These are phyloP conservation scores for Coix lacrymajobi DNA, from an alignment of 176 grass and related monocot species.

Conservation along the genomic window DNA sequence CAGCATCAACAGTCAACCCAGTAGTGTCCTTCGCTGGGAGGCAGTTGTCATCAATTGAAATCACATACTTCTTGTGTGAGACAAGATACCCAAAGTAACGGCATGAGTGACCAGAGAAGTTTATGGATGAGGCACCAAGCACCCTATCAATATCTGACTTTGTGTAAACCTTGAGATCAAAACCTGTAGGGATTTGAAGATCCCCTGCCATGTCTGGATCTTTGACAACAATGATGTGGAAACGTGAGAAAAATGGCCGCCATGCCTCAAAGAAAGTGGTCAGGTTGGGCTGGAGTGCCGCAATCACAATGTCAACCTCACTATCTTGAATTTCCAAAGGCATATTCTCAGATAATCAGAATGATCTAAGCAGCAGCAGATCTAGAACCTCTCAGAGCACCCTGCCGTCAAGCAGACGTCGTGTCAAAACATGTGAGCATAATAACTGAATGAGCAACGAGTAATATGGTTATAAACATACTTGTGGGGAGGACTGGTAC, in stretches of 20 bases:
- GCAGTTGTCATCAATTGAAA: constrained; percentile 85
- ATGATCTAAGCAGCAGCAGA: neutral
- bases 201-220: constrained; percentile 67
- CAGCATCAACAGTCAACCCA: constrained; percentile 57
- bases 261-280: constrained; percentile 79
- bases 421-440: constrained; percentile 26
- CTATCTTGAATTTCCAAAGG: constrained; percentile 63
- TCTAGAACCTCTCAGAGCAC: constrained; percentile 90
- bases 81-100: constrained; percentile 88
- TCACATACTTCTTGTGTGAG: constrained; percentile 76
- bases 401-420: constrained; percentile 40
- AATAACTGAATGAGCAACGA: neutral
- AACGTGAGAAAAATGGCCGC: constrained; percentile 83
- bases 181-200: constrained; percentile 67
- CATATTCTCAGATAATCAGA: constrained; percentile 48
- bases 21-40: constrained; percentile 66
- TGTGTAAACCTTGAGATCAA: constrained; percentile 68
- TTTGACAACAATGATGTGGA: constrained; percentile 83
- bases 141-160: constrained; percentile 69
- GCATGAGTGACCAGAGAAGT: constrained; percentile 74
- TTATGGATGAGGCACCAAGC: constrained; percentile 51
- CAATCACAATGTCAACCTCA: constrained; percentile 94
- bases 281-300: constrained; percentile 74
- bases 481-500: constrained; percentile 82
- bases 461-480: constrained; percentile 14